Percentiles rank a stretch among this genome's conserved stretches.
phyloP scores from a whole-genome alignment of 148 eudicot genomes.

The Talinum fruticosum region DNA sequence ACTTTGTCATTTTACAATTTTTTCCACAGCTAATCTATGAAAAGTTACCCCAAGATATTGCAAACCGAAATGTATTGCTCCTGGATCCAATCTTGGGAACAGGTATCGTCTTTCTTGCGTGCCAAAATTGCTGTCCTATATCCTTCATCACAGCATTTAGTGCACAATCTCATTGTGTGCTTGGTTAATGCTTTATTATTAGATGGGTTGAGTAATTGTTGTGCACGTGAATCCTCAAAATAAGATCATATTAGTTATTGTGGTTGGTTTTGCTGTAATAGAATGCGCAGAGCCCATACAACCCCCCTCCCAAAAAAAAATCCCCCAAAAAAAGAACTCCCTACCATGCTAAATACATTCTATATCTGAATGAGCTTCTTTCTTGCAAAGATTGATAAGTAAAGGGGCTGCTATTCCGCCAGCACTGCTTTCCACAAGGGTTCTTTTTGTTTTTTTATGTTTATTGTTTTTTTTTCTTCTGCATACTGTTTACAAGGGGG shows the following conservation, averaged over 20 bases:
- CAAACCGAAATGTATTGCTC: slow-evolving; percentile 83
- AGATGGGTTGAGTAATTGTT: not conserved
- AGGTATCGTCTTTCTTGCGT: slow-evolving; percentile 46
- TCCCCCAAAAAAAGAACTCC: not conserved
- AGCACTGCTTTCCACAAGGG: not conserved
- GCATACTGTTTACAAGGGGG: too few species aligned
- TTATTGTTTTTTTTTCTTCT: too few species aligned
- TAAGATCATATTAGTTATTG: too few species aligned
- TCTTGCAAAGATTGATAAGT: not conserved
- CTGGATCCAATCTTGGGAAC: slow-evolving; percentile 96
- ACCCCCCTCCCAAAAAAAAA: too few species aligned
- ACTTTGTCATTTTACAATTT: slow-evolving; percentile 1
- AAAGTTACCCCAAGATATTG: slow-evolving; percentile 83
- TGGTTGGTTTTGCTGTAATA: too few species aligned
- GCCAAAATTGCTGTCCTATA: not conserved
- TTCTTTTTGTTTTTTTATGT: too few species aligned
- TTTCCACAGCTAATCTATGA: slow-evolving; percentile 79
- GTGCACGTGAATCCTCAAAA: too few species aligned
- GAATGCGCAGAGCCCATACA: too few species aligned
- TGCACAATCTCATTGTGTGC: not conserved
- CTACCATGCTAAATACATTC: not conserved
- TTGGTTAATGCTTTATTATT: not conserved
- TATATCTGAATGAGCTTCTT: not conserved
- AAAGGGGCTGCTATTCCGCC: not conserved
- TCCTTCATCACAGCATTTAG: not conserved